Base-by-base conservation (phyloP, 352 stramenopile genomes). In the Phytophthora ramorum region DNA sequence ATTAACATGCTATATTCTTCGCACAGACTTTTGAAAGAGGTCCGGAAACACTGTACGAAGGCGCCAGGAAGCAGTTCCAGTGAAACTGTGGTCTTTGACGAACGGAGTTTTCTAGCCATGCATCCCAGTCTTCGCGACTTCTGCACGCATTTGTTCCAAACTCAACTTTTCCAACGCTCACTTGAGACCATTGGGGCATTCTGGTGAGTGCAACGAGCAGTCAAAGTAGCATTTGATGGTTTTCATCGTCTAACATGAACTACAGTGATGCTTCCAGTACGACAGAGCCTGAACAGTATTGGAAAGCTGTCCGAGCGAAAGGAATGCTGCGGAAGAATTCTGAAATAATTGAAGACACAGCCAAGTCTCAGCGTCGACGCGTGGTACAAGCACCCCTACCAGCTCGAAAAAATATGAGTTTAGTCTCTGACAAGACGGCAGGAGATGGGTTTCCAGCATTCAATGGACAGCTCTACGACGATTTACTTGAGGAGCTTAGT, bases 111-210 rank as follows among this genome's bases (percentile, higher is more conserved):
- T 41, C 59, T 93, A 17, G 63, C 52, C 3, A 79, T 88, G 68
- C 73, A 90, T 37, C 76, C 80, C 7, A 85, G 69, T 43, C 65
- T 83, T 12, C 81, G 85, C 16, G 83, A 92, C 12, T 91, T 90
- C 46, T 90, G 72, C 41, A 63, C 72, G 1, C 78, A 90, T 24
- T 69, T 93, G 6, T 92, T 93, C 51, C 78, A 91, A 41, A 93
- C 85, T 0, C 85, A 92, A 43, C 69, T 89, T 22, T 93, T 93
- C 44, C 79, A 92, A 51, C 73, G 78, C 3, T 92, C 88, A 26
- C 72, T 93, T 28, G 81, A 91, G 43, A 77, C 69, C 13, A 76
- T 73, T 30, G 57, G 50, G 43, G 16, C 50, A 1, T 43, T 68
- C 38, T 59, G 32, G 69, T 79, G 47, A 50, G 60, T 51, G 4